phyloP scores from a whole-genome alignment of 2,329 filamentous ascomycete species.

The Cladosporium austrohemisphaericum region DNA sequence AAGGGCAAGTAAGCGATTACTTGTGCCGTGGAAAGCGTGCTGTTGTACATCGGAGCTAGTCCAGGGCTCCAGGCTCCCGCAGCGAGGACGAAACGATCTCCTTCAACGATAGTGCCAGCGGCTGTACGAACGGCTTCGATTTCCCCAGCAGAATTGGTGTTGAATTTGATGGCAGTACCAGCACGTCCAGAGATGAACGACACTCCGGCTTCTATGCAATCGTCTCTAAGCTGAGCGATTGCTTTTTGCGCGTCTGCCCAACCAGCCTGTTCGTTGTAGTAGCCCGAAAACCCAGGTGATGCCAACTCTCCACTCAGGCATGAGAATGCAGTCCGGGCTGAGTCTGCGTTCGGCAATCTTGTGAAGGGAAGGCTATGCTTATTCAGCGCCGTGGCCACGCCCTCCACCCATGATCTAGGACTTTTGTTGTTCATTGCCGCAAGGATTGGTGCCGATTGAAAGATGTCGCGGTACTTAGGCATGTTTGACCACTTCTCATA shows the following conservation, averaged over 20 bases:
- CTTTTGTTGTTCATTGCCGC: slow-evolving; percentile 9
- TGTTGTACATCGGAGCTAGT: slow-evolving; percentile 22
- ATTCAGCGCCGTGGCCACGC: background rate
- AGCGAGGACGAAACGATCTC: slow-evolving; percentile 24
- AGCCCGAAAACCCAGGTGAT: slow-evolving; percentile 13
- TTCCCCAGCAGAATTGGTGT: background rate
- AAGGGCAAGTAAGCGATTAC: slow-evolving; percentile 70
- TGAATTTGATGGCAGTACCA: slow-evolving; percentile 2
- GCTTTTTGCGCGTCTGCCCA: slow-evolving; percentile 25
- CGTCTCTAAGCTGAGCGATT: slow-evolving; percentile 13
- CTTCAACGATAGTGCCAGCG: slow-evolving; percentile 5
- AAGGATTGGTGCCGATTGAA: slow-evolving; percentile 4
- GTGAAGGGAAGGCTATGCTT: slow-evolving; percentile 3
- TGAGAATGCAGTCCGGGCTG: background rate
- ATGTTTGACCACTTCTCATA: slow-evolving; percentile 2
- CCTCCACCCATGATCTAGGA: slow-evolving; percentile 5
- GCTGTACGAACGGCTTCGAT: background rate
- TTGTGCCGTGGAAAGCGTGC: slow-evolving; percentile 66
- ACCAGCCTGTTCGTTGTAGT: slow-evolving; percentile 19
- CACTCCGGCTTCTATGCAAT: slow-evolving; percentile 6
- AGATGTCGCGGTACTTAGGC: slow-evolving; percentile 1
- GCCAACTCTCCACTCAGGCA: background rate
- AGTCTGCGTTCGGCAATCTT: background rate
- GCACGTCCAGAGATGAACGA: slow-evolving; percentile 8
- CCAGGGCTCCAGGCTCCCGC: slow-evolving; percentile 27